Conservation (phyloP, 495 filamentous ascomycete species). For the Aspergillus egyptiacus region DNA sequence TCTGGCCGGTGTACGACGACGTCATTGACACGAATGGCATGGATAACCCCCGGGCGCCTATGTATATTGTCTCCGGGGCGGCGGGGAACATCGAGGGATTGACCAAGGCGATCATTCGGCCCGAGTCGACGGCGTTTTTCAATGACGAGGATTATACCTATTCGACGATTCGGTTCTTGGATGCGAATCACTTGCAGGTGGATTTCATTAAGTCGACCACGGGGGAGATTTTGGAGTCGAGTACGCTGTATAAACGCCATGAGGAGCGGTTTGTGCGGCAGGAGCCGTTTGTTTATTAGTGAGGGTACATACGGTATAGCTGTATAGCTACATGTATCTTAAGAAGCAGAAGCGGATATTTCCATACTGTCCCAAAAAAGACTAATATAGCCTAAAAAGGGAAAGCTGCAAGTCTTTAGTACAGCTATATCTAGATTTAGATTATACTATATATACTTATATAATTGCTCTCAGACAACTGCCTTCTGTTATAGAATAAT, state of each 20-base stretch:
- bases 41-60: slow-evolving; percentile 47
- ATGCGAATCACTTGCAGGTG: slow-evolving; percentile 31
- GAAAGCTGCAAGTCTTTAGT: too few species aligned
- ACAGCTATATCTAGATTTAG: too few species aligned
- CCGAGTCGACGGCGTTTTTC: slow-evolving; percentile 45
- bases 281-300: slow-evolving; percentile 9
- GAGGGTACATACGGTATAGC: not conserved
- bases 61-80: slow-evolving; percentile 51
- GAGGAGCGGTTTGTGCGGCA: slow-evolving; percentile 45
- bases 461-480: too few species aligned
- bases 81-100: slow-evolving; percentile 45
- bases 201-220: slow-evolving; percentile 44
- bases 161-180: slow-evolving; percentile 27
- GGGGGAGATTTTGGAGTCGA: slow-evolving; percentile 47
- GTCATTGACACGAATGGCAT: slow-evolving; percentile 42
- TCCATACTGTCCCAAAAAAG: too few species aligned
- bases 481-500: too few species aligned
- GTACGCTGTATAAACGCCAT: slow-evolving; percentile 49
- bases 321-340: too few species aligned
- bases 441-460: too few species aligned
- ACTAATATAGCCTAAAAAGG: too few species aligned
- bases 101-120: slow-evolving; percentile 32
- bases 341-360: too few species aligned
- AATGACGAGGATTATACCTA: slow-evolving; percentile 55
- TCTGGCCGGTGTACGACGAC: slow-evolving; percentile 37